Conservation (phyloP, 305 asterid genomes). For the Ajuga reptans region DNA sequence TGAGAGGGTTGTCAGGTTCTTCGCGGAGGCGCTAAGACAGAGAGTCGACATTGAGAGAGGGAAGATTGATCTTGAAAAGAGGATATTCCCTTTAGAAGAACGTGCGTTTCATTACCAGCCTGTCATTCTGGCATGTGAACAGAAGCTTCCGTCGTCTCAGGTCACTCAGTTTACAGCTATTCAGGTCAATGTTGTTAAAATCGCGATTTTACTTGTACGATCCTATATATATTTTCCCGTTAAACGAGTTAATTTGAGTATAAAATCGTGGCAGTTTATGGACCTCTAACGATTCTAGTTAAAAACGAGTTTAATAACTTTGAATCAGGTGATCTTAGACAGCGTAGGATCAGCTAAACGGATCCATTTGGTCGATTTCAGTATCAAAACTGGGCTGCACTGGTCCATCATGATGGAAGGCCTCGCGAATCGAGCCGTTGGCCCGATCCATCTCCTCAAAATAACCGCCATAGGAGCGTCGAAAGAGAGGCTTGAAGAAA, state of each 20-base stretch:
- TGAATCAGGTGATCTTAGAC: slow-evolving; percentile 24
- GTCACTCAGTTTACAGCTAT: slow-evolving; percentile 22
- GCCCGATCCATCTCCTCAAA: slow-evolving; percentile 20
- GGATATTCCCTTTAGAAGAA: neutral
- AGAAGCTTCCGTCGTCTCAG: slow-evolving; percentile 18
- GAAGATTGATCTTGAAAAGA: slow-evolving; percentile 19
- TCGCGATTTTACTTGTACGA: no score
- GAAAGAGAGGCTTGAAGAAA: slow-evolving; percentile 19
- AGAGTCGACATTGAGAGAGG: slow-evolving; percentile 23
- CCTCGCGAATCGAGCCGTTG: slow-evolving; percentile 13
- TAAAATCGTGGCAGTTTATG: no score
- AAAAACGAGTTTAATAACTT: no score
- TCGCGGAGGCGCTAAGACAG: slow-evolving; percentile 29
- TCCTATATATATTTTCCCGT: no score
- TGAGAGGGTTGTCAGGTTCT: slow-evolving; percentile 24
- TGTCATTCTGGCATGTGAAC: neutral
- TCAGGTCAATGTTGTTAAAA: slow-evolving; percentile 3
- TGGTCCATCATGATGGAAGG: slow-evolving; percentile 30
- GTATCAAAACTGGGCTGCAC: slow-evolving; percentile 26
- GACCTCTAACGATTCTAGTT: no score
- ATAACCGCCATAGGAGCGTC: slow-evolving; percentile 33
- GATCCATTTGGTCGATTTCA: slow-evolving; percentile 33
- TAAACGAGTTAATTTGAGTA: no score
- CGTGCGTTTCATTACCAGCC: neutral
- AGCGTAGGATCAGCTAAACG: slow-evolving; percentile 17